Evolutionary conservation across 805 yeast species (phyloP), one percentile per base, ranked within the genome.

Genomic region (Naumovozyma castellii): DNA sequence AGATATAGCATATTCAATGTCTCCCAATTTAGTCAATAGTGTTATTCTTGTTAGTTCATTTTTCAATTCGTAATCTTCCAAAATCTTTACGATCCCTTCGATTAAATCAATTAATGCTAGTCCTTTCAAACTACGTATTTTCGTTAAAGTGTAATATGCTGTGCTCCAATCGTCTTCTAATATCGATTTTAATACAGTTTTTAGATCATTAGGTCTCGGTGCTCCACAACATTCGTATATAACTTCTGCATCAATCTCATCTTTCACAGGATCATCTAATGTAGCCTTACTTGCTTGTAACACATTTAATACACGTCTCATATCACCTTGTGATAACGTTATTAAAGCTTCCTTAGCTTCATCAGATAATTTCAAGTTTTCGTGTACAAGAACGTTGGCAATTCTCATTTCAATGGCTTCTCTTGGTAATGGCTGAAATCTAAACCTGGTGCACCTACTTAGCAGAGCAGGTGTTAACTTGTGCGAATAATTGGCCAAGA

Each of bases 151-250:
- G 25, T 71, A 62, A 49, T 74, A 73, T 1, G 94, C 75, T 8
- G 87, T 76, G 9, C 83, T 72, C 94, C 96, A 92, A 53, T 87
- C 95, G 45, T 87, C 95, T 49, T 77, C 78, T 56, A 92, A 64
- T 18, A 90, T 77, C 4, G 94, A 74, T 46, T 80, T 81, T 43
- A 92, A 65, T 4, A 87, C 78, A 0, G 76, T 67, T 50, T 83
- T 83, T 18, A 92, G 72, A 49, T 88, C 95, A 31, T 70, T 72
- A 1, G 97, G 97, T 47, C 83, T 83, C 3, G 98, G 97, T 1
- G 94, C 88, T 2, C 99, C 99, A 25, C 92, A 80, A 58, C 97
- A 88, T 46, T 88, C 95, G 59, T 85, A 92, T 29, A 92, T 79
- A 78, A 84, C 80, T 40, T 76, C 78, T 22, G 72, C 74, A 20